phyloP scores from a whole-genome alignment of 345 rosid genomes.

The Euclidium syriacum region DNA sequence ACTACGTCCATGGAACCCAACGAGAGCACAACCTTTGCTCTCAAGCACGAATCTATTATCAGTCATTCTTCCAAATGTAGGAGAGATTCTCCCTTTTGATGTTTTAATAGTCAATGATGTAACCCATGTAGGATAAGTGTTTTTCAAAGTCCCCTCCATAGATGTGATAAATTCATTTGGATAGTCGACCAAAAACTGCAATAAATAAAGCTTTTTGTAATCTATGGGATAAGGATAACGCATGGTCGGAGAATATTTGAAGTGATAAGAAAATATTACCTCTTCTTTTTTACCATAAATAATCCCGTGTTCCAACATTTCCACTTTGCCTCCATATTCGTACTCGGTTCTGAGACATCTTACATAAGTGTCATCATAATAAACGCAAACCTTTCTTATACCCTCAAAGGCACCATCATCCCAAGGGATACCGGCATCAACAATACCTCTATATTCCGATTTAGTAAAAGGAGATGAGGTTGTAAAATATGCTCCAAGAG shows the following conservation, averaged over 20 bases:
- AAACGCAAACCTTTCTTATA: not conserved
- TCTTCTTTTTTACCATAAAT: not conserved
- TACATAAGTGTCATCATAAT: not conserved
- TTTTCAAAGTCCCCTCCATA: not conserved
- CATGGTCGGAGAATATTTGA: too few relatives aligned
- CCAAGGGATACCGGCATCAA: not conserved
- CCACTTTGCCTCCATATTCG: not conserved
- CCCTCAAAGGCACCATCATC: slow-evolving; percentile 5
- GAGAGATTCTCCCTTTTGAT: not conserved
- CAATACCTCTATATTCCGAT: not conserved
- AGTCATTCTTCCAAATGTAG: not conserved
- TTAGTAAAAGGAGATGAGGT: not conserved
- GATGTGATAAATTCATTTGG: not conserved
- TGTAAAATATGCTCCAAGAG: slow-evolving; percentile 11
- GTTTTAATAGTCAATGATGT: too few relatives aligned
- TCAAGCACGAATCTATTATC: not conserved
- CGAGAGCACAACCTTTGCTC: too few relatives aligned
- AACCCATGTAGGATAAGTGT: too few relatives aligned
- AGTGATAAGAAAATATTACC: not conserved
- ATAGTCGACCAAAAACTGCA: not conserved
- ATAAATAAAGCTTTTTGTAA: too few relatives aligned
- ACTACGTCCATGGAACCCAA: not conserved
- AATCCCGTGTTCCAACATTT: not conserved
- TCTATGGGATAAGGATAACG: too few relatives aligned
- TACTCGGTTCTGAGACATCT: not conserved